Base-by-base conservation (phyloP, 2,329 filamentous ascomycete species). In the Nothopassalora personata region DNA sequence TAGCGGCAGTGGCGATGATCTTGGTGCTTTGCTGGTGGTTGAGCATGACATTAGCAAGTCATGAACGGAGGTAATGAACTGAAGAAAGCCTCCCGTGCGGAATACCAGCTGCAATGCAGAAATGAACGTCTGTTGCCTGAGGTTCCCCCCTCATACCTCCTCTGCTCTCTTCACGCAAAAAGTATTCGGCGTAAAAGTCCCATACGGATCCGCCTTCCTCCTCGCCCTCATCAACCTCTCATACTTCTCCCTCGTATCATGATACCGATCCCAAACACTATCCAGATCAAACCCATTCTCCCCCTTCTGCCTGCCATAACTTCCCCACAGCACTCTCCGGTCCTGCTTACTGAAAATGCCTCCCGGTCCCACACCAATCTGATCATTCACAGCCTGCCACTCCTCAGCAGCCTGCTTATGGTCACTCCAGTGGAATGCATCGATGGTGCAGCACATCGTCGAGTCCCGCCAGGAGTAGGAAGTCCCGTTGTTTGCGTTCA, bases 401-500 rank as follows among this genome's bases (percentile, higher is more conserved):
- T 73, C 70, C 28, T 73, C 62, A 3, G 78, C 78, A 1, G 66
- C 70, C 3, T 64, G 56, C 54, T 72, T 74, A 7, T 67, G 63
- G 1, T 69, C 67, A 2, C 66, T 62, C 10, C 71, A 70, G 48
- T 81, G 74, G 64, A 81, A 81, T 55, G 75, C 78, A 57, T 81
- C 79, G 18, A 79, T 69, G 0, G 69, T 73, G 36, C 70, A 70
- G 5, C 69, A 66, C 5, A 80, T 64, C 4, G 72, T 77, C 0
- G 75, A 75, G 64, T 81, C 77, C 52, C 79, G 72, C 76, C 77
- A 80, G 66, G 76, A 79, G 63, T 75, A 80, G 0, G 77, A 71
- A 0, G 78, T 81, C 7, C 78, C 79, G 53, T 80, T 80, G 47
- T 70, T 67, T 5, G 68, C 71, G 60, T 81, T 80, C 11, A 61